A percentile compares a stretch with the other conserved stretches of the same genome.
Conservation (phyloP, 2,329 filamentous ascomycete genomes). For the Lachnellula occidentalis region DNA sequence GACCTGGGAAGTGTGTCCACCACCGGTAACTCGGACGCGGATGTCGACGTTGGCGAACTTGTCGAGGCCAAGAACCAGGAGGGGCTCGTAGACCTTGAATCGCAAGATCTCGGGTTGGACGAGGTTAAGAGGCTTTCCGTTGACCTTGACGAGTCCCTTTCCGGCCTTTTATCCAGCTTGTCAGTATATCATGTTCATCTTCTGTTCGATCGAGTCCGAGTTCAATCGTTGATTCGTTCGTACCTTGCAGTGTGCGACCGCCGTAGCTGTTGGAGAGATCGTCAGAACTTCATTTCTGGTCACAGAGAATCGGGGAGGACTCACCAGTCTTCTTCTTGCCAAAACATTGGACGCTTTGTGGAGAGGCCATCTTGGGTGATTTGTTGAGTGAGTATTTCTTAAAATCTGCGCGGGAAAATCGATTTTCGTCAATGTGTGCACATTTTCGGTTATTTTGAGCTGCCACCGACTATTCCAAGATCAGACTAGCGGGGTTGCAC, state of each 20-base stretch:
- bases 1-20: conserved; percentile 96
- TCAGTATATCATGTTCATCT: conserved; percentile 18
- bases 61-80: conserved; percentile 94
- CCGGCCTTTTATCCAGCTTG: conserved; percentile 51
- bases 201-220: not conserved
- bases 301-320: conserved; percentile 2
- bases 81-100: conserved; percentile 99
- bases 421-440: not conserved
- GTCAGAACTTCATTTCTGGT: conserved; percentile 30
- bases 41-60: conserved; percentile 97
- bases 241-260: conserved; percentile 76
- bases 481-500: too few species aligned
- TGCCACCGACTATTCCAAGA: not conserved
- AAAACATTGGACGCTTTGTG: conserved; percentile 93
- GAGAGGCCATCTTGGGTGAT: conserved; percentile 44
- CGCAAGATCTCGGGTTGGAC: conserved; percentile 95
- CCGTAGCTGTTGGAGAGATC: conserved; percentile 47
- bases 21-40: conserved; percentile 90
- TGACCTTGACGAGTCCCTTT: conserved; percentile 96
- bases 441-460: not conserved
- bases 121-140: conserved; percentile 90
- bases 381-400: not conserved
- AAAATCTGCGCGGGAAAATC: not conserved
- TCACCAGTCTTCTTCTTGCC: conserved; percentile 81
- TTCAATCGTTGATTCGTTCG: conserved; percentile 25